Evolutionary conservation across 1,284 basidiomycete genomes (phyloP).

Genomic region (Tylopilus orsonianus): DNA sequence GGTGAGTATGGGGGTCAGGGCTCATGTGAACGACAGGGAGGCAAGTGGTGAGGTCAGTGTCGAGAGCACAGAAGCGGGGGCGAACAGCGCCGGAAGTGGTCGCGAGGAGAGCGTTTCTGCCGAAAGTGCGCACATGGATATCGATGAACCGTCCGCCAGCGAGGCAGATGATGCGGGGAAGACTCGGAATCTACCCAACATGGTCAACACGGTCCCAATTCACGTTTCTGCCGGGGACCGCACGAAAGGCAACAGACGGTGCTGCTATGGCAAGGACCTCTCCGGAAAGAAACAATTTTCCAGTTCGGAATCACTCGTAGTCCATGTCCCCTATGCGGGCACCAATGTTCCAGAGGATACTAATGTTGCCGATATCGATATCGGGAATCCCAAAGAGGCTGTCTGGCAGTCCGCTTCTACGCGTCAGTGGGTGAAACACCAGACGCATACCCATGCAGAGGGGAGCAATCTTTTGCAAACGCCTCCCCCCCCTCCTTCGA

Average conservation of each 20-base stretch:
- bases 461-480: slow-evolving; percentile 4
- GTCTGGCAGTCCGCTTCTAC: slow-evolving; percentile 32
- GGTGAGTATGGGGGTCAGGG: not conserved
- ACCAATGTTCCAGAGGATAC: slow-evolving; percentile 6
- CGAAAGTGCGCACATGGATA: slow-evolving; percentile 26
- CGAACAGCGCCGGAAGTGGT: slow-evolving; percentile 2
- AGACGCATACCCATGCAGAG: slow-evolving; percentile 17
- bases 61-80: slow-evolving; percentile 9
- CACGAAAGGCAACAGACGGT: slow-evolving; percentile 19
- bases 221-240: slow-evolving; percentile 31
- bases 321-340: slow-evolving; percentile 34
- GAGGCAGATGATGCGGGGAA: slow-evolving; percentile 1
- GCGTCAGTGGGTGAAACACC: slow-evolving; percentile 34
- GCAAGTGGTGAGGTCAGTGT: slow-evolving; percentile 2
- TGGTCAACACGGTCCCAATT: slow-evolving; percentile 29
- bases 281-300: slow-evolving; percentile 11
- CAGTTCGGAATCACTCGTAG: slow-evolving; percentile 27
- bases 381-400: slow-evolving; percentile 43
- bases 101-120: slow-evolving; percentile 3
- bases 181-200: slow-evolving; percentile 1
- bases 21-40: not conserved
- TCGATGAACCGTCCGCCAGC: slow-evolving; percentile 19
- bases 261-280: slow-evolving; percentile 1
- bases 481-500: slow-evolving; percentile 4
- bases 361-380: slow-evolving; percentile 28